Evolutionary conservation across 1,139 yeast genomes (phyloP).

Genomic region (Yamadazyma jaroonii): DNA sequence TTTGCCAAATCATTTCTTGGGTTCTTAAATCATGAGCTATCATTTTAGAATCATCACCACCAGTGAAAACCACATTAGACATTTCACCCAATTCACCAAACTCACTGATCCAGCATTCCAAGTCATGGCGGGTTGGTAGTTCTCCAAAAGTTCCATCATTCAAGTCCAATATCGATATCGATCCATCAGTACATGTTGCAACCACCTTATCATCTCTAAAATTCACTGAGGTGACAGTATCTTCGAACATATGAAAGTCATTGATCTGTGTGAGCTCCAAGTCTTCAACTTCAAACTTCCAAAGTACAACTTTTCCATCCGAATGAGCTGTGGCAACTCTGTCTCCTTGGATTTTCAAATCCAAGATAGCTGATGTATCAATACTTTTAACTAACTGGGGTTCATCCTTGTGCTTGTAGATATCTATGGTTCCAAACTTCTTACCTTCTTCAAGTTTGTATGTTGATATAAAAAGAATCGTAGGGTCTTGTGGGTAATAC

Average conservation of each 20-base stretch:
- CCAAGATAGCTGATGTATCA: slow-evolving; percentile 58
- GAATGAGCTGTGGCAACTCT: slow-evolving; percentile 70
- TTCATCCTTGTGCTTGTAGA: slow-evolving; percentile 34
- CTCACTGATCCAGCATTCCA: slow-evolving; percentile 90
- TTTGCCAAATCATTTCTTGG: slow-evolving; percentile 46
- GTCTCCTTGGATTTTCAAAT: slow-evolving; percentile 57
- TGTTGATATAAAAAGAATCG: slow-evolving; percentile 66
- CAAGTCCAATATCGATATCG: slow-evolving; percentile 33
- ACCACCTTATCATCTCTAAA: slow-evolving; percentile 44
- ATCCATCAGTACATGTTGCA: slow-evolving; percentile 63
- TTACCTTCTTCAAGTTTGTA: slow-evolving; percentile 65
- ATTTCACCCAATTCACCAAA: slow-evolving; percentile 61
- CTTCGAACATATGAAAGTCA: slow-evolving; percentile 11
- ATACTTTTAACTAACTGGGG: slow-evolving; percentile 6
- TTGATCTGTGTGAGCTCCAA: slow-evolving; percentile 9
- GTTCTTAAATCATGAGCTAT: slow-evolving; percentile 73
- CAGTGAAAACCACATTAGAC: slow-evolving; percentile 66
- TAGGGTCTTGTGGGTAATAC: slow-evolving; percentile 49
- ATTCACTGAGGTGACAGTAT: slow-evolving; percentile 59
- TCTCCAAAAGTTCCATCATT: slow-evolving; percentile 11
- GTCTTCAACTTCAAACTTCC: slow-evolving; percentile 42
- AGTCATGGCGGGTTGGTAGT: slow-evolving; percentile 44
- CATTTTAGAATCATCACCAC: slow-evolving; percentile 84
- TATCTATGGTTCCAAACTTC: slow-evolving; percentile 74
- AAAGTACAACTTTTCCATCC: slow-evolving; percentile 66